Conservation (phyloP, 1,284 basidiomycete species). For the Fistulina hepatica region DNA sequence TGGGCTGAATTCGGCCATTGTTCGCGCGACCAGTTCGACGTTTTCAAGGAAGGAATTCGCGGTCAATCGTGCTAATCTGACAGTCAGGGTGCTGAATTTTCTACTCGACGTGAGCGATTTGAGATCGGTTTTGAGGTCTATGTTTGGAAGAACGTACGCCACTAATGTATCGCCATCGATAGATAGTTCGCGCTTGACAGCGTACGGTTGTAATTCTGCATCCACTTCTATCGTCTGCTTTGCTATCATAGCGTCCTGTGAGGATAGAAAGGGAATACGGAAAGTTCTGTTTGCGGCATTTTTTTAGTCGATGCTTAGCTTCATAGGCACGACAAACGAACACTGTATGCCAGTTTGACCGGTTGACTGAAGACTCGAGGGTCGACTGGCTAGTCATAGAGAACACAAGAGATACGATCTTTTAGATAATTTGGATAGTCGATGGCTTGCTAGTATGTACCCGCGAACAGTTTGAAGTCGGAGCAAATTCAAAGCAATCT, state of each 20-base stretch:
- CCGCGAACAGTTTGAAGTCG: no score
- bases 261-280: conserved; percentile 65
- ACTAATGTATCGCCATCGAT: conserved; percentile 58
- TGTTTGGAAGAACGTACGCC: conserved; percentile 39
- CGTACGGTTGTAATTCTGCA: conserved; percentile 66
- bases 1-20: conserved; percentile 68
- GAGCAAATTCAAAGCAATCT: no score
- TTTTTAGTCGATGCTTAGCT: conserved; percentile 6
- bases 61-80: conserved; percentile 73
- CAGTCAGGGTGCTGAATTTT: conserved; percentile 63
- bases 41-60: conserved; percentile 83
- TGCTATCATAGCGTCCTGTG: conserved; percentile 67
- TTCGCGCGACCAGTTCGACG: conserved; percentile 72
- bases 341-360: conserved; percentile 16
- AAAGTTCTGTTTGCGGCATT: conserved; percentile 52
- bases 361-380: no score
- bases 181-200: conserved; percentile 58
- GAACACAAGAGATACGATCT: no score
- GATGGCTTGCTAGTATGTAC: no score
- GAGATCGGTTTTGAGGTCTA: not conserved
- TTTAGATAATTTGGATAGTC: no score
- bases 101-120: conserved; percentile 25
- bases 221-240: conserved; percentile 80
- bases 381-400: no score
- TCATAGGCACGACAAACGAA: conserved; percentile 6